These are phyloP conservation scores for Yarrowia sp. DNA, from an alignment of 805 yeast genomes.

Conservation along the genomic window DNA sequence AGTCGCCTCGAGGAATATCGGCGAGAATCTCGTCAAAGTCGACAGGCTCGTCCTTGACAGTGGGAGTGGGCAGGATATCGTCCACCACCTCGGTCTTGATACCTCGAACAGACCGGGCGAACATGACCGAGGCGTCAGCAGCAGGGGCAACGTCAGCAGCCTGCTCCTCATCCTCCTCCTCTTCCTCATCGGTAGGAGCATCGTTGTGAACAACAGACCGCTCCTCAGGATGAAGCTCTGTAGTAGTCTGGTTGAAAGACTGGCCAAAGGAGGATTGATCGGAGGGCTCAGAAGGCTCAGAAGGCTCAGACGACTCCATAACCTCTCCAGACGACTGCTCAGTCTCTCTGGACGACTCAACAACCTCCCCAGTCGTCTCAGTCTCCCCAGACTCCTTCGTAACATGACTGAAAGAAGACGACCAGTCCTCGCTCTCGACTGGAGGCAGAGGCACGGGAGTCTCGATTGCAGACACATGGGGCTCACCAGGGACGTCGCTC, in stretches of 20 bases:
- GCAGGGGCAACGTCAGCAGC: neutral
- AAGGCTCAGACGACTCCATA: too few species aligned
- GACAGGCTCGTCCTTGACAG: slow-evolving; percentile 17
- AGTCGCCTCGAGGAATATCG: slow-evolving; percentile 24
- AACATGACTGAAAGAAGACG: slow-evolving; percentile 8
- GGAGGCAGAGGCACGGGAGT: slow-evolving; percentile 26
- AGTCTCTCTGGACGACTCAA: too few species aligned
- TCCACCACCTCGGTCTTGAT: slow-evolving; percentile 19
- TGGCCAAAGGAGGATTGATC: slow-evolving; percentile 3
- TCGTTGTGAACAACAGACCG: slow-evolving; percentile 9
- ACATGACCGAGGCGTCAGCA: slow-evolving; percentile 5
- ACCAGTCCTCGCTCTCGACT: slow-evolving; percentile 17
- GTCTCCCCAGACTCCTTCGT: neutral
- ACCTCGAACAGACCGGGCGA: slow-evolving; percentile 5
- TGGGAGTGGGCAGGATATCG: neutral
- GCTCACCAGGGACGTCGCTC: slow-evolving; percentile 25
- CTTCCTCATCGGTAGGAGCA: slow-evolving; percentile 24
- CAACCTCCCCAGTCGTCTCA: too few species aligned
- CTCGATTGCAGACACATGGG: slow-evolving; percentile 5
- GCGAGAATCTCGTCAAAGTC: slow-evolving; percentile 17
- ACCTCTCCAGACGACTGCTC: too few species aligned
- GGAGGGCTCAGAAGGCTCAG: too few species aligned
- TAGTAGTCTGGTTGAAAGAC: slow-evolving; percentile 22
- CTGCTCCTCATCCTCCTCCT: neutral
- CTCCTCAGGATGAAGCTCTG: slow-evolving; percentile 19